Evolutionary conservation across 2,329 filamentous ascomycete genomes (phyloP).

Genomic region (Colletotrichum higginsianum): DNA sequence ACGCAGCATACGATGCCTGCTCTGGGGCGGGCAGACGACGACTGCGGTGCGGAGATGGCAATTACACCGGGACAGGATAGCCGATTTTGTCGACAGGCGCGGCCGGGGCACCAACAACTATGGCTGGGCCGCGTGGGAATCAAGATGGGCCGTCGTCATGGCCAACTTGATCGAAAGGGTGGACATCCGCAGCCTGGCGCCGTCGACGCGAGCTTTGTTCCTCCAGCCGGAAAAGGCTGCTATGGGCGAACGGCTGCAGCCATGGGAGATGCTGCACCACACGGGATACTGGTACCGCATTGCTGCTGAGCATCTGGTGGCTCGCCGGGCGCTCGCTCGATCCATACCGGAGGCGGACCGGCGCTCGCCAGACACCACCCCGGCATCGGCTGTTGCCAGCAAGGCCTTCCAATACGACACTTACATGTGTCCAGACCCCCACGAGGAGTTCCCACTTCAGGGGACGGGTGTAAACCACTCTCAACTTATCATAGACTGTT

Average conservation of each 20-base stretch:
- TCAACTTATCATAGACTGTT: slow-evolving; percentile 66
- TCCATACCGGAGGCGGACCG: slow-evolving; percentile 74
- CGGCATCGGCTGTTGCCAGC: slow-evolving; percentile 62
- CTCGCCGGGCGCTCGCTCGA: slow-evolving; percentile 67
- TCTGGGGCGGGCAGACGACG: slow-evolving; percentile 86
- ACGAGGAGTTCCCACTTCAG: slow-evolving; percentile 70
- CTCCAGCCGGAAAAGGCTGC: slow-evolving; percentile 72
- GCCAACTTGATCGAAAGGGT: slow-evolving; percentile 71
- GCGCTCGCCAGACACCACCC: slow-evolving; percentile 63
- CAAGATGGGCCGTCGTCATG: slow-evolving; percentile 77
- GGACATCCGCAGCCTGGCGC: slow-evolving; percentile 65
- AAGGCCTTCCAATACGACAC: slow-evolving; percentile 74
- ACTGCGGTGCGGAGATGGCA: slow-evolving; percentile 86
- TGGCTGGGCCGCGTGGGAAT: slow-evolving; percentile 95
- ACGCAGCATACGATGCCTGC: slow-evolving; percentile 83
- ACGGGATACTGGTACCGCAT: slow-evolving; percentile 77
- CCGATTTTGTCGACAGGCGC: slow-evolving; percentile 83
- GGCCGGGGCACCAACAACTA: slow-evolving; percentile 91
- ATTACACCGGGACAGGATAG: slow-evolving; percentile 80
- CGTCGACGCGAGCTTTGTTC: slow-evolving; percentile 62
- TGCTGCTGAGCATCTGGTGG: slow-evolving; percentile 70
- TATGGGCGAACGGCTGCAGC: slow-evolving; percentile 70
- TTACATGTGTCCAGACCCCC: slow-evolving; percentile 76
- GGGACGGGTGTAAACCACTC: slow-evolving; percentile 69
- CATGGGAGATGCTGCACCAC: slow-evolving; percentile 77